Percentiles rank a stretch among this genome's conserved stretches.
Evolutionary conservation across 306 rosid species (phyloP).

Genomic region (Inga laurina): DNA sequence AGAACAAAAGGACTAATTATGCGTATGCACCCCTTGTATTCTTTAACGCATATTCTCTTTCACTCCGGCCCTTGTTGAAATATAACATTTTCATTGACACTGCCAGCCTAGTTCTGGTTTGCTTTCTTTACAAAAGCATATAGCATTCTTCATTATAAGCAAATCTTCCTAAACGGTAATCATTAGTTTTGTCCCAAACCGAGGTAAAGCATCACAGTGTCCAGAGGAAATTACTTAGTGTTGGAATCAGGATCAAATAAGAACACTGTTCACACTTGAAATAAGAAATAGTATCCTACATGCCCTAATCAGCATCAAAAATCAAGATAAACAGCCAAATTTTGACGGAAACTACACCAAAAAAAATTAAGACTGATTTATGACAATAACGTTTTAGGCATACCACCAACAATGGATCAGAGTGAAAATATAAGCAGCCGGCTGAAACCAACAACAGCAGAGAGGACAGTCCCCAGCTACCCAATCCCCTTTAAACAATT

Average conservation of each 20-base stretch:
- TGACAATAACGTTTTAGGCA: not conserved
- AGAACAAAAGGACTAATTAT: not conserved
- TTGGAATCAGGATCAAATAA: not conserved
- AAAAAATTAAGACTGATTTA: not conserved
- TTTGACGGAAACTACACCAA: not conserved
- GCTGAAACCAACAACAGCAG: not conserved
- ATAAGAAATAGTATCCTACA: not conserved
- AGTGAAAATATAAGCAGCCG: too few species aligned
- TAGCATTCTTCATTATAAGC: not conserved
- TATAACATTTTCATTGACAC: not conserved
- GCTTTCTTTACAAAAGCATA: not conserved
- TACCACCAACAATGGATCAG: not conserved
- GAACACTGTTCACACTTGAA: not conserved
- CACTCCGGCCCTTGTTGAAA: not conserved
- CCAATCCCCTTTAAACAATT: not conserved
- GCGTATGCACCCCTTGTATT: not conserved
- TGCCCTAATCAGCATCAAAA: not conserved
- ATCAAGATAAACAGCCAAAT: slow-evolving; percentile 14
- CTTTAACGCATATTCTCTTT: not conserved
- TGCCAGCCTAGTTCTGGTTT: not conserved
- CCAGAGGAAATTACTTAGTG: not conserved
- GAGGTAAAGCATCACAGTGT: not conserved
- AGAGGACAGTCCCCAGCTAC: not conserved
- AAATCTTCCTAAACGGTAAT: not conserved
- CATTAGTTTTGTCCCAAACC: not conserved